phyloP scores from a whole-genome alignment of 169 alveolate species.

The Babesia microti region DNA sequence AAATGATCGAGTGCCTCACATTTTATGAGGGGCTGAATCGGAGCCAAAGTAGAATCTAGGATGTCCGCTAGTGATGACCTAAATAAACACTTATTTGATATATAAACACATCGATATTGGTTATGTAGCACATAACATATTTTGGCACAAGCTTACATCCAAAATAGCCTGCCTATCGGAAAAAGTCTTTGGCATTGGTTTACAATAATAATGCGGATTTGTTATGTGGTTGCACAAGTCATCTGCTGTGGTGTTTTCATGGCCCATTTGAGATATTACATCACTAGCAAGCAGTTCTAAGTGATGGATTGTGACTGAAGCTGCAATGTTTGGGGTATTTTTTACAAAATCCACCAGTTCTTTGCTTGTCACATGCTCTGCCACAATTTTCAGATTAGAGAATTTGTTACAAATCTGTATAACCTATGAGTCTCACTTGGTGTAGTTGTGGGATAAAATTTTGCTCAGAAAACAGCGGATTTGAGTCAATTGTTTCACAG shows the following conservation, averaged over 20 bases:
- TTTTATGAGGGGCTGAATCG: conserved; percentile 66
- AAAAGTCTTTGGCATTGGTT: conserved; percentile 52
- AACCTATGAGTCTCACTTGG: conserved; percentile 1
- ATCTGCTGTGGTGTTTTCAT: conserved; percentile 43
- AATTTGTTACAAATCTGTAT: conserved; percentile 31
- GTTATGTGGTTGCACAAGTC: conserved; percentile 24
- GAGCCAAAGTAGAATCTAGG: conserved; percentile 58
- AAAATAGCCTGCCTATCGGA: conserved; percentile 49
- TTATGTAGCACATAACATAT: background rate
- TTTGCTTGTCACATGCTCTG: conserved; percentile 54
- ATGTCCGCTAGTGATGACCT: conserved; percentile 16
- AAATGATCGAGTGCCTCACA: conserved; percentile 1
- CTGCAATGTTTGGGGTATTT: conserved; percentile 44
- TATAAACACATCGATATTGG: background rate
- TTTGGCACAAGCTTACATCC: conserved; percentile 24
- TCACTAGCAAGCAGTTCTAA: conserved; percentile 25
- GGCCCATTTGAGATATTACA: conserved; percentile 12
- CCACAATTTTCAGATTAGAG: conserved; percentile 54
- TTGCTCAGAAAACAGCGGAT: conserved; percentile 53
- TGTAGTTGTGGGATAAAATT: conserved; percentile 36
- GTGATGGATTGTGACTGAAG: conserved; percentile 32
- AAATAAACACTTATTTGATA: background rate
- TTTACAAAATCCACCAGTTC: conserved; percentile 29
- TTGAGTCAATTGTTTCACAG: conserved; percentile 52
- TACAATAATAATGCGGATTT: conserved; percentile 57